Conservation (phyloP, 768 basidiomycete genomes). For the Termitomyces sp. region DNA sequence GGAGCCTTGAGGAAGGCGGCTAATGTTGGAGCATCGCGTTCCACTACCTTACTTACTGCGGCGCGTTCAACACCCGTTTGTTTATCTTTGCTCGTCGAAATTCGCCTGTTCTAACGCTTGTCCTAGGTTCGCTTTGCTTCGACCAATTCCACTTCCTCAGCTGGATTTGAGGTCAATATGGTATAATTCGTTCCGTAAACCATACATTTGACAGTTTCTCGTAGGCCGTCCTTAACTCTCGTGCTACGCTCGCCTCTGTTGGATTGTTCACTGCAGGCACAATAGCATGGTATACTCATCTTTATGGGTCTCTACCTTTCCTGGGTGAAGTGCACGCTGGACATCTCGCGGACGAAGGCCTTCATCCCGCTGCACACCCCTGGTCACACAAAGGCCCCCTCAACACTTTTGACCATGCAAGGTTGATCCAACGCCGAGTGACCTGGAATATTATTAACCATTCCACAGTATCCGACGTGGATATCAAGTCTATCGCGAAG, state of each 20-base stretch:
- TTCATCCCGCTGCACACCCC: conserved; percentile 83
- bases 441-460: conserved; percentile 6
- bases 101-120: conserved; percentile 16
- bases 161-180: conserved; percentile 61
- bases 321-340: conserved; percentile 91
- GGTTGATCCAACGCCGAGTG: conserved; percentile 50
- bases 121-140: conserved; percentile 71
- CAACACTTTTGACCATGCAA: conserved; percentile 94
- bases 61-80: conserved; percentile 52
- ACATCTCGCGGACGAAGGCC: conserved; percentile 89
- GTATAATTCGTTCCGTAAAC: background rate
- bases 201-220: background rate
- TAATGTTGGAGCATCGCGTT: conserved; percentile 43
- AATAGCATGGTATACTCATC: conserved; percentile 94
- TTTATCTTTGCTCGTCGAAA: conserved; percentile 14
- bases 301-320: conserved; percentile 89
- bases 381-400: conserved; percentile 89
- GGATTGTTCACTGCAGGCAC: conserved; percentile 81
- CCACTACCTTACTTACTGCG: conserved; percentile 35
- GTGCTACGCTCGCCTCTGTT: conserved; percentile 70
- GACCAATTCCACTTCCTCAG: conserved; percentile 52
- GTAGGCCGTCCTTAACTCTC: conserved; percentile 68
- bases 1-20: conserved; percentile 63
- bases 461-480: conserved; percentile 83
- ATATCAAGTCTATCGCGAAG: conserved; percentile 97